These are phyloP conservation scores for Rhizopogon salebrosus DNA, from an alignment of 768 basidiomycete species.

Conservation along the genomic window DNA sequence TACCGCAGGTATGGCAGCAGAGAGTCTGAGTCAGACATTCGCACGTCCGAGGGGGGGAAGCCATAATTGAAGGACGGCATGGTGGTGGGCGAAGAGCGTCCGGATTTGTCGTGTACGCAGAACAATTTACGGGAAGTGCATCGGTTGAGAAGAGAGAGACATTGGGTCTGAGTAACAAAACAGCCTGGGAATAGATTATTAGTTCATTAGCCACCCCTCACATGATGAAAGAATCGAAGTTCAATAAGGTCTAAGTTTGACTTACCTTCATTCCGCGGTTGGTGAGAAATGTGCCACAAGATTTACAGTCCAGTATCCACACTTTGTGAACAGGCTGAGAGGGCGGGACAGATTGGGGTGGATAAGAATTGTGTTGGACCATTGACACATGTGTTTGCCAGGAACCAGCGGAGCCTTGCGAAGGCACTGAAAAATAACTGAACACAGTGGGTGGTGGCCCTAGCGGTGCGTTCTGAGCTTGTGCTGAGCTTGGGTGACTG, in stretches of 20 bases:
- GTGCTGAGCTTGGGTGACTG: slow-evolving; percentile 6
- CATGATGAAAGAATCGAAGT: background rate
- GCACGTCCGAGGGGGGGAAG: slow-evolving; percentile 53
- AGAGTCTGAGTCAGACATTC: slow-evolving; percentile 82
- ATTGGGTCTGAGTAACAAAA: slow-evolving; percentile 74
- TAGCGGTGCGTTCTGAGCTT: background rate
- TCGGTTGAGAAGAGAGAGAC: slow-evolving; percentile 83
- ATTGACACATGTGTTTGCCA: slow-evolving; percentile 32
- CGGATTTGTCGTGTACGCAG: slow-evolving; percentile 50
- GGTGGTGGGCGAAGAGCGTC: slow-evolving; percentile 36
- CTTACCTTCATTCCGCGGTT: slow-evolving; percentile 83
- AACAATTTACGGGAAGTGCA: slow-evolving; percentile 73
- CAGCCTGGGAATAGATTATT: slow-evolving; percentile 46
- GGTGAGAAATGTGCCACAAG: slow-evolving; percentile 69
- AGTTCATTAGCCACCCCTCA: background rate
- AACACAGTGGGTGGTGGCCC: slow-evolving; percentile 17
- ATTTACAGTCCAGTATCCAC: slow-evolving; percentile 75
- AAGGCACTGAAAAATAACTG: slow-evolving; percentile 20
- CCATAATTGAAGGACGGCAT: slow-evolving; percentile 30
- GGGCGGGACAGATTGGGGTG: slow-evolving; percentile 33
- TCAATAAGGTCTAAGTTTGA: background rate
- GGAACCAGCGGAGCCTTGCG: slow-evolving; percentile 11
- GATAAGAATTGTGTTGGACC: slow-evolving; percentile 38
- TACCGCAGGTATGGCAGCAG: slow-evolving; percentile 76
- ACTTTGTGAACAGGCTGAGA: slow-evolving; percentile 59